Evolutionary conservation across 129 eudicot species (phyloP).

Genomic region (Arctium lappa): DNA sequence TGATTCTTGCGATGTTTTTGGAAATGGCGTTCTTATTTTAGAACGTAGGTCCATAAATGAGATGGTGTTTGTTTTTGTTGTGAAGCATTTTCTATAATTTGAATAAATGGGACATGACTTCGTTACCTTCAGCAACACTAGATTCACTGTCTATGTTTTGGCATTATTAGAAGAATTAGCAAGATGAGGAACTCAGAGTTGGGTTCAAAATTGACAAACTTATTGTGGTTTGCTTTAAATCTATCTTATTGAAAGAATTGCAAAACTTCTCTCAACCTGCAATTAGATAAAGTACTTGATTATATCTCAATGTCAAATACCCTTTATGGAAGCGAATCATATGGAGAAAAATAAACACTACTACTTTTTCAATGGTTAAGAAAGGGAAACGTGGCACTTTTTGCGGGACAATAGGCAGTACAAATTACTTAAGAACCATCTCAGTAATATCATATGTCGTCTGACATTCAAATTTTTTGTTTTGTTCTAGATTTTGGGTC

Average conservation of each 20-base stretch:
- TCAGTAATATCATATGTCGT: background rate
- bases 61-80: too few relatives aligned
- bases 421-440: background rate
- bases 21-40: too few relatives aligned
- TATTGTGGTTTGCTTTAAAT: background rate
- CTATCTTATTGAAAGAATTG: too few relatives aligned
- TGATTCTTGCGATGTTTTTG: too few relatives aligned
- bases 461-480: background rate
- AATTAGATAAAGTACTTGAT: background rate
- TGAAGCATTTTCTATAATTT: too few relatives aligned
- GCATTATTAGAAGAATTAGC: too few relatives aligned
- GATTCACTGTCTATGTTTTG: too few relatives aligned
- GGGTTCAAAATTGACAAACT: too few relatives aligned
- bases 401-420: background rate
- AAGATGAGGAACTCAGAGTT: too few relatives aligned
- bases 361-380: background rate
- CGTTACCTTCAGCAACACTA: too few relatives aligned
- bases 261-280: background rate
- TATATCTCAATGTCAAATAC: background rate
- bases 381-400: background rate
- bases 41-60: too few relatives aligned
- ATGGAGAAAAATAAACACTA: background rate
- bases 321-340: background rate
- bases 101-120: too few relatives aligned
- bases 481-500: conserved; percentile 68